Base-by-base conservation (phyloP, 495 filamentous ascomycete genomes). In the Penicillium mononematosum region DNA sequence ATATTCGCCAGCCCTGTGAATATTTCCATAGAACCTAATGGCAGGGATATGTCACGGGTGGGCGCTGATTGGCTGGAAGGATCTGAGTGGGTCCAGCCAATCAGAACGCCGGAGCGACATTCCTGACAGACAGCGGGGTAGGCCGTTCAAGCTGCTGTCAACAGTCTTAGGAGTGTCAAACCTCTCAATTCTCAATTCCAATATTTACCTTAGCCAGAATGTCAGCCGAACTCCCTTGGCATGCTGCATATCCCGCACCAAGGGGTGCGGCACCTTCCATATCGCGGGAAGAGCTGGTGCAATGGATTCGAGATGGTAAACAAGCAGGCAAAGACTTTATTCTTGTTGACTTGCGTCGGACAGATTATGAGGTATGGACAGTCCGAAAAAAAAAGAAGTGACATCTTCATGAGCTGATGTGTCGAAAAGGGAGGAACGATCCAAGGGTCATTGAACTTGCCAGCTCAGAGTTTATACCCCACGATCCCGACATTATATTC, bases 371-470 rank as follows among this genome's bases (percentile, higher is more conserved):
- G 75, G 84, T 85, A 66, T 16, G 55, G 25, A 32, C 47, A 55
- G 36, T 51, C 12, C 6, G 8, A 14, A 29, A 4, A 14, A 29
- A 4, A 8, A 10, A 2, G 27, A 27, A 20, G n/a, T 20, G 20
- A 17, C 12, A 0, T n/a, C 34, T 12, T 29, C 24, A 31, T 11
- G 14, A 22, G 34, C 39, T 55, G n/a, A 57, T 24, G n/a, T 39
- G 7, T 50, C 1, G 38, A 7, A 58, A 58, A 87, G 83, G 88
- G 88, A 27, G 88, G 88, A 19, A 87, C 85, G 1, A 88, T 91
- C 52, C 75, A 70, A 36, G 79, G 79, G 11, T 87, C 87, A 7
- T 72, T 91, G 66, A 91, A 90, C 64, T 78, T 91, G 5, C 87
- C 88, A 1, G 87, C 86, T 1, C 86, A 90, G 60, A 85, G 76